Evolutionary conservation across 768 basidiomycete species (phyloP), one percentile per base, ranked within the genome.

Genomic region (Podaxis rugospora): DNA sequence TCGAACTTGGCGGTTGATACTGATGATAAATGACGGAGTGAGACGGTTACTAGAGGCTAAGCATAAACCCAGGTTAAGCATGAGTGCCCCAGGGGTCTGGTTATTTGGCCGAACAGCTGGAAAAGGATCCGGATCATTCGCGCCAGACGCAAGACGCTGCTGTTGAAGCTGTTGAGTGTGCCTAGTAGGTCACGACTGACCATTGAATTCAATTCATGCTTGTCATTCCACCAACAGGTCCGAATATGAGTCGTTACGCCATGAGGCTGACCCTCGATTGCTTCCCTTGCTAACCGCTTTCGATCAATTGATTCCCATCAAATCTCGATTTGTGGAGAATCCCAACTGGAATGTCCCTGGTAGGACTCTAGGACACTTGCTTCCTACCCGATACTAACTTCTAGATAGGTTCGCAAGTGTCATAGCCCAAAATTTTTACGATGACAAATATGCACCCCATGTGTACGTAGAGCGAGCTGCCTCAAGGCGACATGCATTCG

Each of bases 281-380:
- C 57, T 18, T 51, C 14, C 21, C 27, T 27, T 23, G 25, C 47
- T 49, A 49, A 11, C 47, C 47, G 47, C 47, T 49, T 49, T 13
- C 27, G 47, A 49, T 49, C 46, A 21, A 6, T 47, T 44, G 16
- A 28, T 27, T 32, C 55, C 10, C 40, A 57, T 42, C 50, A 51
- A n/a, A 59, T 59, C 57, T 59, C 36, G 57, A 59, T 59, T 9
- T 59, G 23, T 36, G 50, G 37, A 16, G 56, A 57, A 57, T 57
- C 47, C 56, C 18, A 57, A 25, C 46, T 50, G 25, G 47, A 57
- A 50, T 36, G 14, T 23, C 46, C 55, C 46, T 57, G 56, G n/a
- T 39, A 25, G 35, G 47, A 50, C 39, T 49, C 36, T 37, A 21
- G 4, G 14, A 50, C 18, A 21, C 32, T 57, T 46, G 56, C 47